Percentiles rank a stretch among this genome's conserved stretches.
Conservation (phyloP, 75 land plant species). For the Ceratopteris richardii region DNA sequence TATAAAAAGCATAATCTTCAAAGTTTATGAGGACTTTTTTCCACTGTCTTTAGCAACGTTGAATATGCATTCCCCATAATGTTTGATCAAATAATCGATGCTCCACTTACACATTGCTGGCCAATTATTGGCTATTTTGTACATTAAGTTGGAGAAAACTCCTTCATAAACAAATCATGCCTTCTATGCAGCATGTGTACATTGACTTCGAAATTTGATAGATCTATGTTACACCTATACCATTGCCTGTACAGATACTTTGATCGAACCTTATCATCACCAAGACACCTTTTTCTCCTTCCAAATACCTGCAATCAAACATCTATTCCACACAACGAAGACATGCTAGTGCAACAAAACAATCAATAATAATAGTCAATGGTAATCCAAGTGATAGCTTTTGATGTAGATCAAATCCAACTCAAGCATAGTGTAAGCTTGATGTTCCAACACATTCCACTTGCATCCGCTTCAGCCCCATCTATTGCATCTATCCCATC, state of each 20-base stretch:
- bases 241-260: conserved; percentile 70
- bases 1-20: conserved; percentile 76
- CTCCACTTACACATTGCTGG: conserved; percentile 80
- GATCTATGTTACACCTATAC: conserved; percentile 64
- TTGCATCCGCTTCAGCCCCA: too few species aligned
- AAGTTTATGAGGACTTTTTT: conserved; percentile 64
- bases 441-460: too few species aligned
- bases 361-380: too few species aligned
- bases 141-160: conserved; percentile 51
- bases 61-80: conserved; percentile 72
- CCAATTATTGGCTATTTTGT: conserved; percentile 88
- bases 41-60: conserved; percentile 71
- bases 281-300: too few species aligned
- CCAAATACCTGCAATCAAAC: too few species aligned
- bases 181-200: conserved; percentile 52
- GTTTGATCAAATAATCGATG: conserved; percentile 41
- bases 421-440: too few species aligned
- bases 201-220: conserved; percentile 53
- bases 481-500: too few species aligned
- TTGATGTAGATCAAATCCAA: too few species aligned
- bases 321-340: too few species aligned
- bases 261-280: too few species aligned
- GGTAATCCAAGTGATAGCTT: too few species aligned
- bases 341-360: too few species aligned
- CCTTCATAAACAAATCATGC: conserved; percentile 36